Conservation (phyloP, 305 asterid species). For the Fraxinus ornus region DNA sequence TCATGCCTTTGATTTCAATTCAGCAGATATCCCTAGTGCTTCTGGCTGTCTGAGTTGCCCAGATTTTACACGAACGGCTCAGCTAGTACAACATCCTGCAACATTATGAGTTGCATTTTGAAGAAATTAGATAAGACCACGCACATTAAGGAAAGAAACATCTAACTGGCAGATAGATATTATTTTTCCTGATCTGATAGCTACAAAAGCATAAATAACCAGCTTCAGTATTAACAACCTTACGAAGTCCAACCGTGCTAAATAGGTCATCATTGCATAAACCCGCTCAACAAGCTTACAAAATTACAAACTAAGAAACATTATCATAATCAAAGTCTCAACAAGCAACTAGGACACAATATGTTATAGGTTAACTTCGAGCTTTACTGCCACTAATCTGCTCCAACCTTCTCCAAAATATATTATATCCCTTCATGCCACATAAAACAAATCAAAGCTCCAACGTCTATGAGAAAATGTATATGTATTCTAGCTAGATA, state of each 20-base stretch:
- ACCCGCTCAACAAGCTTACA: background rate
- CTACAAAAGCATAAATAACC: background rate
- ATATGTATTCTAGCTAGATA: background rate
- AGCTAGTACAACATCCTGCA: slow-evolving; percentile 93
- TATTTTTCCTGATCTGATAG: background rate
- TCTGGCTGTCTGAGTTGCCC: slow-evolving; percentile 93
- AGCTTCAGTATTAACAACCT: background rate
- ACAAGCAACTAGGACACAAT: background rate
- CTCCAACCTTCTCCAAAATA: background rate
- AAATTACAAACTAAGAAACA: background rate
- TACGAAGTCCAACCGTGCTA: background rate
- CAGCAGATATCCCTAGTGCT: slow-evolving; percentile 93
- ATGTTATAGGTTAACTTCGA: background rate
- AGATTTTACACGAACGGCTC: slow-evolving; percentile 93
- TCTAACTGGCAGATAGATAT: background rate
- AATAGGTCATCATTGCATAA: background rate
- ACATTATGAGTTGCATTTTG: slow-evolving; percentile 16
- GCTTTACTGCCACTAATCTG: background rate
- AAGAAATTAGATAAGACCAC: background rate
- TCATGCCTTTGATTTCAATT: slow-evolving; percentile 66
- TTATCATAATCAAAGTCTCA: background rate
- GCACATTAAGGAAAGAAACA: background rate
- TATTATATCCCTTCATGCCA: background rate
- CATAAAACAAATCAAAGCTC: background rate
- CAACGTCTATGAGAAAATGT: background rate